Percentiles rank a stretch among this genome's conserved stretches.
Conservation (phyloP, 2,329 filamentous ascomycete species). For the Pseudocercospora fuligena region DNA sequence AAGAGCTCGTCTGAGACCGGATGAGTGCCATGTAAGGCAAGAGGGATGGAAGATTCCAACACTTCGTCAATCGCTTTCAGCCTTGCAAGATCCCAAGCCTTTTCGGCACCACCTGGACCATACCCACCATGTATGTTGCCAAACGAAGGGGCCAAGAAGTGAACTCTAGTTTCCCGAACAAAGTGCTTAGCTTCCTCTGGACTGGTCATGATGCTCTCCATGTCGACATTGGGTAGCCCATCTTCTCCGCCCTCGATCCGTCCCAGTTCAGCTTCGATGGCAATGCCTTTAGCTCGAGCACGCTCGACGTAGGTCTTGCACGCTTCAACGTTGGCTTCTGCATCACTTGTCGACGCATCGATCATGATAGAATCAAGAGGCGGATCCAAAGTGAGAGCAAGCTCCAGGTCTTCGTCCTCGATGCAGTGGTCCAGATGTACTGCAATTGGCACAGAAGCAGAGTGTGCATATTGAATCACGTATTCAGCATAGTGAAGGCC, state of each 20-base stretch:
- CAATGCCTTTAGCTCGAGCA: slow-evolving; percentile 25
- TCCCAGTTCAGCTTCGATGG: slow-evolving; percentile 36
- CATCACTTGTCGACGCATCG: slow-evolving; percentile 37
- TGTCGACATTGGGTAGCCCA: slow-evolving; percentile 34
- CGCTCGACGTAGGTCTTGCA: slow-evolving; percentile 30
- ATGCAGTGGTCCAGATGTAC: slow-evolving; percentile 36
- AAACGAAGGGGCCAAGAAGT: slow-evolving; percentile 36
- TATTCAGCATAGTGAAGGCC: slow-evolving; percentile 26
- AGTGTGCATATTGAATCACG: slow-evolving; percentile 25
- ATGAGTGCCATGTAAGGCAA: slow-evolving; percentile 63
- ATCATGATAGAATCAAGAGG: slow-evolving; percentile 39
- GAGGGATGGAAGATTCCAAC: slow-evolving; percentile 43
- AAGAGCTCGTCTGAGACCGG: slow-evolving; percentile 56
- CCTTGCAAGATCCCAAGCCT: slow-evolving; percentile 31
- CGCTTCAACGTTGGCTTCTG: slow-evolving; percentile 30
- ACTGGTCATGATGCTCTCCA: slow-evolving; percentile 34
- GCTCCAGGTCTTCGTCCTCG: slow-evolving; percentile 24
- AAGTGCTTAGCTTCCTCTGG: slow-evolving; percentile 33
- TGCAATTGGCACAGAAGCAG: slow-evolving; percentile 32
- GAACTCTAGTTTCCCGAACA: slow-evolving; percentile 30
- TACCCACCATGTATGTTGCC: slow-evolving; percentile 38
- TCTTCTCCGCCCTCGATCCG: slow-evolving; percentile 41
- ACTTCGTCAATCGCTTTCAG: slow-evolving; percentile 47
- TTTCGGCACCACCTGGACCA: slow-evolving; percentile 34
- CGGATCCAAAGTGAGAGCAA: slow-evolving; percentile 24